Evolutionary conservation across 306 rosid species (phyloP).

Genomic region (Lathyrus oleraceus): DNA sequence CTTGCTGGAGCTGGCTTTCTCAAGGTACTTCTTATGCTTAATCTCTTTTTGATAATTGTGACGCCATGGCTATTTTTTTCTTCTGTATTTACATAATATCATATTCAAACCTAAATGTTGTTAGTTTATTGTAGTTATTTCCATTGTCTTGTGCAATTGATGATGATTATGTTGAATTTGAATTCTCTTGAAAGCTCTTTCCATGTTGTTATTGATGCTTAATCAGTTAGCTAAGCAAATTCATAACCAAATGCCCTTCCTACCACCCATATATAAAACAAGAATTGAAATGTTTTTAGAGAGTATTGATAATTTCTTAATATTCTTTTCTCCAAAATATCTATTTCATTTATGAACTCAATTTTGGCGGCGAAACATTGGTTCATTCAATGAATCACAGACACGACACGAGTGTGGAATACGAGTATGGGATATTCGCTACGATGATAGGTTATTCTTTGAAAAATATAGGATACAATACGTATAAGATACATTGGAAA

Average conservation of each 20-base stretch:
- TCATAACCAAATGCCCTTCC: too few relatives aligned
- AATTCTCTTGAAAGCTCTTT: constrained; percentile 2
- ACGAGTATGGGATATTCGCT: too few relatives aligned
- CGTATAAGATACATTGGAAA: too few relatives aligned
- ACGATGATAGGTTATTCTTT: too few relatives aligned
- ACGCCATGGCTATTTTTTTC: not conserved
- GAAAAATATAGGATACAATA: too few relatives aligned
- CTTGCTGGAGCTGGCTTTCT: constrained; percentile 89
- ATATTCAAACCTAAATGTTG: too few relatives aligned
- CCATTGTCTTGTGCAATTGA: not conserved
- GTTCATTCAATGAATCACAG: not conserved
- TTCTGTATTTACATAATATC: not conserved
- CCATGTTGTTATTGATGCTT: not conserved
- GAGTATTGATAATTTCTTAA: not conserved
- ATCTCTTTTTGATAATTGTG: not conserved
- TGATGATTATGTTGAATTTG: not conserved
- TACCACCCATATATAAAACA: too few relatives aligned
- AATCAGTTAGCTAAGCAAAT: not conserved
- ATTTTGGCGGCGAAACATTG: not conserved
- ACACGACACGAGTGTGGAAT: too few relatives aligned
- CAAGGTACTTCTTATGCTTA: constrained; percentile 52
- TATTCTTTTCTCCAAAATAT: not conserved
- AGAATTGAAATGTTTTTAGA: too few relatives aligned
- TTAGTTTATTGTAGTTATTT: not conserved
- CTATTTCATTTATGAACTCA: not conserved